Evolutionary conservation across 805 yeast species (phyloP), one percentile per base, ranked within the genome.

Genomic region (Wickerhamiella azymoides): DNA sequence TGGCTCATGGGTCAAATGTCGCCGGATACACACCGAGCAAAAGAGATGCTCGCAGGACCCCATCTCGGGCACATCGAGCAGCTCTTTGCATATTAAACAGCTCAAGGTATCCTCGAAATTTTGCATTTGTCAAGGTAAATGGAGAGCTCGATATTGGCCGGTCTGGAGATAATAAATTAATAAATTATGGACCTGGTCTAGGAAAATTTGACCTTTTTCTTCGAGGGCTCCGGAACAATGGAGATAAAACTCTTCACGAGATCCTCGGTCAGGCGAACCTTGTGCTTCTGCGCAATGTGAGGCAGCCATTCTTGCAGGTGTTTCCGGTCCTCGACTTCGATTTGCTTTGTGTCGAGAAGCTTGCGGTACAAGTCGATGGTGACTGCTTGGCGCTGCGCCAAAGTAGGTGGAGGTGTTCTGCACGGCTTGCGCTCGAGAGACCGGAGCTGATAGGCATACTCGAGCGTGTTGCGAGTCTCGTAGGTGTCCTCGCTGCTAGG

Each of bases 61-160:
- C 37, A 81, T 63, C 32, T 84, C 84, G 1, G 97, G 96, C 0
- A 88, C 82, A 27, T 65, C 71, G 46, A 83, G 67, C 51, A 80
- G 75, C 49, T 85, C 96, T 55, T 86, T 84, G 62, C 97, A 88
- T 9, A 88, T 81, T 54, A 81, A 86, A 58, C 97, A 88, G 56
- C 94, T 59, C 43, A 85, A 66, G 21, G 79, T 65, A 1, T 84
- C 69, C 51, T 88, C 96, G 2, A 88, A 62, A 43, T 72, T 46
- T 10, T 47, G 41, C 25, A 54, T 30, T 30, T 30, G 33, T 30
- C 33, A 30, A 30, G 30, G n/a, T 4, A 6, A 4, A 13, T 26
- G 28, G 28, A 11, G 28, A 26, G 37, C 37, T 35, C 8, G 13
- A 26, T 26, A 10, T 26, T 9, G 28, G 28, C 28, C 28, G n/a